Percentiles rank a stretch among this genome's conserved stretches.
These are phyloP conservation scores for Xenoacremonium recifei DNA, from an alignment of 2,329 filamentous ascomycete species.

Conservation along the genomic window DNA sequence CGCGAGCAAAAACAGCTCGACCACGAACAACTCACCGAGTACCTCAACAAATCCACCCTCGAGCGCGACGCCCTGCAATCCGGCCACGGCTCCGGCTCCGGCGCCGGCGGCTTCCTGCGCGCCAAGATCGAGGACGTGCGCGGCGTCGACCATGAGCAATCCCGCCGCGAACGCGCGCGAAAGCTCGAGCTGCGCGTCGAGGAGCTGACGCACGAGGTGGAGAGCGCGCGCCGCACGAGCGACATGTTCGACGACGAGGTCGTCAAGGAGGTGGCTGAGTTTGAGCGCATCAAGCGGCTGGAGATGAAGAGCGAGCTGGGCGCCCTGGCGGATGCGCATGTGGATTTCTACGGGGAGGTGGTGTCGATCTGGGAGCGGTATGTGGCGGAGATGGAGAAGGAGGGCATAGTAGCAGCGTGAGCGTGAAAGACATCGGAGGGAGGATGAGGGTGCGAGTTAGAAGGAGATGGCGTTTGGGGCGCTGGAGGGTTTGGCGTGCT, in stretches of 20 bases:
- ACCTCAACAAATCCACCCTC: conserved; percentile 83
- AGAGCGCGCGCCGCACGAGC: conserved; percentile 79
- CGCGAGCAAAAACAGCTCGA: conserved; percentile 98
- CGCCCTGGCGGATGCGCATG: conserved; percentile 78
- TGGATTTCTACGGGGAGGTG: conserved; percentile 80
- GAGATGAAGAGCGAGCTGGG: conserved; percentile 90
- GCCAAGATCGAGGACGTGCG: conserved; percentile 96
- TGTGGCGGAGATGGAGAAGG: conserved; percentile 80
- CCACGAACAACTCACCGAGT: conserved; percentile 93
- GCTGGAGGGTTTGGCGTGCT: background rate
- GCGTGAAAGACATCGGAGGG: background rate
- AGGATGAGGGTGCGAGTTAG: background rate
- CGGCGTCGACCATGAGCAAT: conserved; percentile 93
- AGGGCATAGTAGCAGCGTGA: conserved; percentile 38
- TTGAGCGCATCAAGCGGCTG: conserved; percentile 92
- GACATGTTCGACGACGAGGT: conserved; percentile 97
- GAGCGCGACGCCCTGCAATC: conserved; percentile 79
- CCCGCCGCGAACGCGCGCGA: conserved; percentile 79
- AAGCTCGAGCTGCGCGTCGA: conserved; percentile 93
- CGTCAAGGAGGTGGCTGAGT: conserved; percentile 86
- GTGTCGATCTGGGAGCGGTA: conserved; percentile 87
- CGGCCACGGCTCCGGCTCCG: conserved; percentile 58
- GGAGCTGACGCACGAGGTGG: conserved; percentile 84
- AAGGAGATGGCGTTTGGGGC: background rate
- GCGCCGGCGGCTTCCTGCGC: conserved; percentile 82